Evolutionary conservation across 2,329 filamentous ascomycete genomes (phyloP).

Genomic region (Plenodomus biglobosus): DNA sequence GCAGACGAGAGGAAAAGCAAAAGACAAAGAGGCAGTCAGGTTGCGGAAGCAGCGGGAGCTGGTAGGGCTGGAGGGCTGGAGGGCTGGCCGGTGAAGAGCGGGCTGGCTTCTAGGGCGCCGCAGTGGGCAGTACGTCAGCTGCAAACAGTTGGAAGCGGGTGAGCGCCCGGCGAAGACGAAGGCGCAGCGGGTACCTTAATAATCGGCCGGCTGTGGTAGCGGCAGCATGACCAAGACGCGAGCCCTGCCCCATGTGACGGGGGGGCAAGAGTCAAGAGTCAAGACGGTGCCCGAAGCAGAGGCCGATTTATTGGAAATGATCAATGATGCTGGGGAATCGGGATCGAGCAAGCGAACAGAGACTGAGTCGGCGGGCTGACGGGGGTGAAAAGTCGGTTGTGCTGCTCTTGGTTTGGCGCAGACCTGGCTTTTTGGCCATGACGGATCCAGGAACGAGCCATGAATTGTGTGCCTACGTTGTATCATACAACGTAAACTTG

Average conservation of each 20-base stretch:
- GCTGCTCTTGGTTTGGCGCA: not conserved
- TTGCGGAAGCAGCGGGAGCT: conserved; percentile 15
- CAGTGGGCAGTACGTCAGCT: conserved; percentile 27
- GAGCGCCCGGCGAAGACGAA: conserved; percentile 5
- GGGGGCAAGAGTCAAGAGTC: no score
- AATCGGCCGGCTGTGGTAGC: conserved; percentile 1
- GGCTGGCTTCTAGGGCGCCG: conserved; percentile 22
- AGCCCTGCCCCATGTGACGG: conserved; percentile 14
- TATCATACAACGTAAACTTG: no score
- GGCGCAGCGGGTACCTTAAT: conserved; percentile 30
- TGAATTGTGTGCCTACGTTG: not conserved
- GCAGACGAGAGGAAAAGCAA: conserved; percentile 13
- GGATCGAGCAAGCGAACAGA: no score
- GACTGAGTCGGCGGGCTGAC: not conserved
- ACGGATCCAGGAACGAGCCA: not conserved
- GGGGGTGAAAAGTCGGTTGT: not conserved
- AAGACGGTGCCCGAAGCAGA: not conserved
- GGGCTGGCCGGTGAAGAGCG: conserved; percentile 12
- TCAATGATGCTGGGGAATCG: conserved; percentile 3
- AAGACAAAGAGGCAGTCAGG: conserved; percentile 7
- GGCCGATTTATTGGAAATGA: conserved; percentile 2
- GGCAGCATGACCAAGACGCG: conserved; percentile 6
- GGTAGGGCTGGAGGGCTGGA: not conserved
- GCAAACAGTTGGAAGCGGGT: conserved; percentile 22
- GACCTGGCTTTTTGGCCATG: not conserved